These are phyloP conservation scores for Lophiostoma macrostomum DNA, from an alignment of 495 filamentous ascomycete species.

Conservation along the genomic window DNA sequence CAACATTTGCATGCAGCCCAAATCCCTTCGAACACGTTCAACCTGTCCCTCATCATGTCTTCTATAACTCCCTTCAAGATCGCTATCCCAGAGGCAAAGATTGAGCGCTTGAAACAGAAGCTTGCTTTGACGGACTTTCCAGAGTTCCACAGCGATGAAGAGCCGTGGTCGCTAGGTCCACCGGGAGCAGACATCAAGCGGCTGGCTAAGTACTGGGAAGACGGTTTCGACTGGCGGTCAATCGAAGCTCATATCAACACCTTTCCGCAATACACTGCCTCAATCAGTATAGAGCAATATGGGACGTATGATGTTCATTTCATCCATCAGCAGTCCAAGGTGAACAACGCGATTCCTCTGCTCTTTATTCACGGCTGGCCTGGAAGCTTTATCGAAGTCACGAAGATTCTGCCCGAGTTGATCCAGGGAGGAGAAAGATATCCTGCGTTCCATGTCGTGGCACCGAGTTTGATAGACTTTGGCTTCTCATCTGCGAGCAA, in stretches of 20 bases:
- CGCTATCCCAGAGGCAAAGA: conserved; percentile 15
- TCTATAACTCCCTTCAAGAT: conserved; percentile 20
- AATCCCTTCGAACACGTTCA: too few relatives aligned
- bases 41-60: conserved; percentile 13
- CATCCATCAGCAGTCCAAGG: conserved; percentile 36
- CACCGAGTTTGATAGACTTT: conserved; percentile 67
- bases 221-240: conserved; percentile 40
- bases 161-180: conserved; percentile 45
- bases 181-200: conserved; percentile 52
- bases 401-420: conserved; percentile 59
- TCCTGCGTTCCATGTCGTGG: conserved; percentile 65
- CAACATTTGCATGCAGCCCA: too few relatives aligned
- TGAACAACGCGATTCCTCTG: conserved; percentile 36
- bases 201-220: conserved; percentile 49
- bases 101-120: conserved; percentile 15
- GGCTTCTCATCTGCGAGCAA: conserved; percentile 60
- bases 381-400: conserved; percentile 66
- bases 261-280: conserved; percentile 37
- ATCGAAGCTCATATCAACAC: conserved; percentile 38
- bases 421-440: conserved; percentile 36
- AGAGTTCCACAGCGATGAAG: conserved; percentile 35
- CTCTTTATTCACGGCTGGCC: conserved; percentile 47
- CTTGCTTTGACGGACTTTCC: conserved; percentile 13
- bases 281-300: conserved; percentile 36
- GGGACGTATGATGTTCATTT: conserved; percentile 39